Evolutionary conservation across 2,329 filamentous ascomycete species (phyloP).

Genomic region (Dothistroma septosporum): DNA sequence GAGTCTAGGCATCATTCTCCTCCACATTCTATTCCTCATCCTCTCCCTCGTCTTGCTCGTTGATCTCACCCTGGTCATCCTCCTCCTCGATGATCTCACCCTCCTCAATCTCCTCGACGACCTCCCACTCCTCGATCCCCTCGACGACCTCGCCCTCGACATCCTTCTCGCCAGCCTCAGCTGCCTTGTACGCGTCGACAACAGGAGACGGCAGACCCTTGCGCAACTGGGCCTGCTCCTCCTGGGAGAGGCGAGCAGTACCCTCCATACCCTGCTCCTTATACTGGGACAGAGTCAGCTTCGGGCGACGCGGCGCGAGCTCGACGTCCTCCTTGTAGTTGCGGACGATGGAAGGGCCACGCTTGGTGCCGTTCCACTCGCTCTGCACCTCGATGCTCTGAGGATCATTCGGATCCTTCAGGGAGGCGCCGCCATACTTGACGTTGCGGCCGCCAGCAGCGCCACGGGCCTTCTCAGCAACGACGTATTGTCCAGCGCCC

Average conservation of each 20-base stretch:
- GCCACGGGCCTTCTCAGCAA: background rate
- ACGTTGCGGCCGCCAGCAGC: background rate
- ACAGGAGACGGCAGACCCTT: background rate
- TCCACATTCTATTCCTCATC: too few species aligned
- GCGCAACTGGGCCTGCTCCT: background rate
- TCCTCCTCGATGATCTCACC: background rate
- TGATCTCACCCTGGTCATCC: too few species aligned
- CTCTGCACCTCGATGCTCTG: background rate
- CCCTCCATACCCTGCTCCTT: background rate
- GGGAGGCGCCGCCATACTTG: background rate
- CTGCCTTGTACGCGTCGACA: background rate
- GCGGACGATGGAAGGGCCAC: background rate
- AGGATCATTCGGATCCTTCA: background rate
- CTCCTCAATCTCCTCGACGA: background rate
- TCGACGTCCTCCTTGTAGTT: background rate
- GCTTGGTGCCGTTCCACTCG: background rate
- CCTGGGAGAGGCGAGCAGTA: background rate
- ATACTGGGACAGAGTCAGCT: background rate
- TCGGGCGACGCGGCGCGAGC: background rate
- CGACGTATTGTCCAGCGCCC: background rate
- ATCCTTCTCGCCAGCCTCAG: background rate
- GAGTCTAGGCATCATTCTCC: background rate
- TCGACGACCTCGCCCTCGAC: background rate
- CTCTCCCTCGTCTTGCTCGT: too few species aligned
- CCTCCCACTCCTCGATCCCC: background rate